Base-by-base conservation (phyloP, 1,139 yeast species). In the Pichia sp. region DNA sequence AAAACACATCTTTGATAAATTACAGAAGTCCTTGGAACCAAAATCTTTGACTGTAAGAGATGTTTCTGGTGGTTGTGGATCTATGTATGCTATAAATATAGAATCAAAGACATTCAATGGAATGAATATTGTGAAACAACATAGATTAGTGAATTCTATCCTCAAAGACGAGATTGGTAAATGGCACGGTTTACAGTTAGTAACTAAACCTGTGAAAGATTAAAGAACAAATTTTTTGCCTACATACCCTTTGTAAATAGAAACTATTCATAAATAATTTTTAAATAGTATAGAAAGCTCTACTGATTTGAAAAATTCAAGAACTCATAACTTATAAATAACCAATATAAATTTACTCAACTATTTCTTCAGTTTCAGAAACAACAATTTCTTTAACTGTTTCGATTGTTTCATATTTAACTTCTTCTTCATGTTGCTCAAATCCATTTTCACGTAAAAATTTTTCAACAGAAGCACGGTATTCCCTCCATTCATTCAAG, bases 31-130 rank as follows among this genome's bases (percentile, higher is more conserved):
- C 42, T 72, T 88, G 39, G 52, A 63, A 14, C 96, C 97, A 1
- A 59, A 64, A 26, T 64, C 63, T 34, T 64, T 88, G 38, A 69
- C 71, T 38, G 95, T 89, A 9, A 69, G 70, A 50, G 98, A 91
- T 59, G 80, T 89, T 5, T 80, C 93, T 21, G 97, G 88, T 19
- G 98, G 99, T 0, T 93, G 98, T 65, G 99, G 99, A 0, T 88
- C 96, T 4, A 91, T 91, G 97, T 93, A 86, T 64, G 88, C 95
- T 35, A 91, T 91, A 39, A 68, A 73, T 46, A 75, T 93, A 19
- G 84, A 79, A 32, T 81, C 95, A 43, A 69, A 68, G 2, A 68
- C 76, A 55, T 91, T 91, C 64, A 77, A 82, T 52, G 95, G 95
- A 0, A 59, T 84, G 34, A 68, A 85, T 3, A 84, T 85, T 79